phyloP scores from a whole-genome alignment of 1,139 yeast genomes.

The Kluyveromyces sp. region DNA sequence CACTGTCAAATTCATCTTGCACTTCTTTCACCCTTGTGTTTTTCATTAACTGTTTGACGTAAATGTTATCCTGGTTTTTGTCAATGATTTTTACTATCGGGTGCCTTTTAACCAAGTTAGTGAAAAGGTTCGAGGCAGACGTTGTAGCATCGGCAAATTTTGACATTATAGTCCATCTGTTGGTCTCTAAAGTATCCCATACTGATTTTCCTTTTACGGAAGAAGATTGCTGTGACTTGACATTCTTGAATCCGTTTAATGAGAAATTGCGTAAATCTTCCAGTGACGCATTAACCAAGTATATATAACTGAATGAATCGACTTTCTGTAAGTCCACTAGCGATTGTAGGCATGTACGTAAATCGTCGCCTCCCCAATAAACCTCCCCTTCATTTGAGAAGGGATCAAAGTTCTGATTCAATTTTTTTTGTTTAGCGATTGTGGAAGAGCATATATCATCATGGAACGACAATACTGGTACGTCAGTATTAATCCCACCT shows the following conservation, averaged over 20 bases:
- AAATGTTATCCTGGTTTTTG: constrained; percentile 23
- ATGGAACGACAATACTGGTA: constrained; percentile 85
- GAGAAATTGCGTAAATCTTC: constrained; percentile 79
- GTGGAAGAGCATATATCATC: constrained; percentile 83
- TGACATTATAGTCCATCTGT: constrained; percentile 82
- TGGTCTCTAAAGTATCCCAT: constrained; percentile 43
- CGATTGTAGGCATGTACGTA: constrained; percentile 46
- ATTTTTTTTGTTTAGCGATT: constrained; percentile 48
- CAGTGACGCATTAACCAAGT: constrained; percentile 70
- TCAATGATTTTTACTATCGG: constrained; percentile 26
- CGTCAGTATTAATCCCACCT: constrained; percentile 42
- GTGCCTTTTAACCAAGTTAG: constrained; percentile 19
- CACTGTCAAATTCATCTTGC: constrained; percentile 89
- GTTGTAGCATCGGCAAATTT: constrained; percentile 78
- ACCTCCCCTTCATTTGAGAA: constrained; percentile 51
- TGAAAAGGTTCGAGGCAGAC: constrained; percentile 37
- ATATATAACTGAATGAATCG: constrained; percentile 62
- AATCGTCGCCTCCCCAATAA: constrained; percentile 90
- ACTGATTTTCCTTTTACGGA: constrained; percentile 8
- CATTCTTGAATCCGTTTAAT: constrained; percentile 32
- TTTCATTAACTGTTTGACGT: constrained; percentile 52
- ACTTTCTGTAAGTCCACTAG: constrained; percentile 61
- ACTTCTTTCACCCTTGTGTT: constrained; percentile 75
- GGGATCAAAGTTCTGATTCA: constrained; percentile 57
- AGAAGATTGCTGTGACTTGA: constrained; percentile 16